A percentile compares a stretch with the other conserved stretches of the same genome.
Evolutionary conservation across 495 filamentous ascomycete genomes (phyloP).

Genomic region (Hypomontagnella monticulosa): DNA sequence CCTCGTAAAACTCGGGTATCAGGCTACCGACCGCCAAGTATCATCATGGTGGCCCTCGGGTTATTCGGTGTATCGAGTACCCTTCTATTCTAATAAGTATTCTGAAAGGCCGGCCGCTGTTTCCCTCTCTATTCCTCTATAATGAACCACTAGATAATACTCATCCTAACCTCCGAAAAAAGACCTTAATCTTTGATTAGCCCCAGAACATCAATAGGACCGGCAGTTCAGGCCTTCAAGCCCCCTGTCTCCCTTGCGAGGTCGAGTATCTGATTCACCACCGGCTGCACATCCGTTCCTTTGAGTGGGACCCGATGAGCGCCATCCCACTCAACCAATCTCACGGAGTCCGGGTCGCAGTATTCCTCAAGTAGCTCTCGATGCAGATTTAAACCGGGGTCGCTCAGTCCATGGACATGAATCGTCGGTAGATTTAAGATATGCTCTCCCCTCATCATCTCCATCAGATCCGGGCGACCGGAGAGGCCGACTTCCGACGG

Average conservation of each 20-base stretch:
- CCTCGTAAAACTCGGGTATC: too few relatives aligned
- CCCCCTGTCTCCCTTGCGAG: conserved; percentile 52
- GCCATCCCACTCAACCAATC: conserved; percentile 69
- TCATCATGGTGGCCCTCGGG: neutral
- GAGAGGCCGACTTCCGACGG: conserved; percentile 34
- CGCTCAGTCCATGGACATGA: conserved; percentile 70
- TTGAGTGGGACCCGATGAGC: conserved; percentile 68
- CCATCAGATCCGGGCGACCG: conserved; percentile 38
- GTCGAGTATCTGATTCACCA: conserved; percentile 58
- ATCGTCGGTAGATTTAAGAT: conserved; percentile 62
- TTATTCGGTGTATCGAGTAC: neutral
- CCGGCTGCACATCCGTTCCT: conserved; percentile 58
- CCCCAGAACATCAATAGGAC: neutral
- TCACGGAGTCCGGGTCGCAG: conserved; percentile 54
- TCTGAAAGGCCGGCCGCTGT: neutral
- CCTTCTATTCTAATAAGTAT: neutral
- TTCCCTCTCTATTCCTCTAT: neutral
- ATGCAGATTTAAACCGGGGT: conserved; percentile 64
- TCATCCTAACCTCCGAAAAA: neutral
- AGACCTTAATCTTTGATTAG: neutral
- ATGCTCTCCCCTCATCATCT: conserved; percentile 39
- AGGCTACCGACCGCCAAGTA: too few relatives aligned
- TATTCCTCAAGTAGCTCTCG: conserved; percentile 59
- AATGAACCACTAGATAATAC: neutral
- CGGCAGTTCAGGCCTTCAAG: conserved; percentile 4